Base-by-base conservation (phyloP, 1,139 yeast genomes). In the Candida tunisiensis region DNA sequence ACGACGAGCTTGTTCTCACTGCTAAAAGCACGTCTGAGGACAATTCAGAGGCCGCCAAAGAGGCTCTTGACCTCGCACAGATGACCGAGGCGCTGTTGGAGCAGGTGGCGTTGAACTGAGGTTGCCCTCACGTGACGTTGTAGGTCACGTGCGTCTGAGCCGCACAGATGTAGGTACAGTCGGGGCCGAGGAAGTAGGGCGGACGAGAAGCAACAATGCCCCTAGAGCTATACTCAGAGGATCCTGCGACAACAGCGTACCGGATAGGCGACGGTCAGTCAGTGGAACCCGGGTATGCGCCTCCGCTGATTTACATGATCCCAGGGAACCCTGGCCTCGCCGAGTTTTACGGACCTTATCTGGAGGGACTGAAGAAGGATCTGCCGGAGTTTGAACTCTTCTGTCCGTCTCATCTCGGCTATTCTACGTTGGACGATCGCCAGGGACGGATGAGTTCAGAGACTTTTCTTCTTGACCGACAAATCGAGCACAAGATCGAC, bases 311-410 rank as follows among this genome's bases (percentile, higher is more conserved):
- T 19, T 51, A 67, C n/a, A 55, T 72, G 34, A 57, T 73, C 8
- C 80, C 82, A 0, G 82, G 82, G 0, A 73, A 73, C 36, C 82
- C 82, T 0, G 82, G 80, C 0, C 45, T 73, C 15, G 61, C 67
- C 17, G 71, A 69, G 34, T 72, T 60, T 43, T 73, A 73, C 42
- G 53, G 53, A 8, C 57, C 62, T 2, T 72, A 66, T 39, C 49
- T 72, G 21, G 53, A 52, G 19, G 42, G 55, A 20, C 44, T 72
- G 27, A 68, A 67, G 28, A 33, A 43, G 19, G 41, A 43, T 20
- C 46, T 55, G 27, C 73, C 75, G 0, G 43, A 48, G 3, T 51
- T 56, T 28, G 74, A 69, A 39, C 37, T 67, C 1, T 47, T 68
- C 23, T 65, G 72, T 26, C 54, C 68, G 17, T 65, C 75, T 15